Evolutionary conservation across 2,329 filamentous ascomycete species (phyloP).

Genomic region (Leptographium radiaticola): DNA sequence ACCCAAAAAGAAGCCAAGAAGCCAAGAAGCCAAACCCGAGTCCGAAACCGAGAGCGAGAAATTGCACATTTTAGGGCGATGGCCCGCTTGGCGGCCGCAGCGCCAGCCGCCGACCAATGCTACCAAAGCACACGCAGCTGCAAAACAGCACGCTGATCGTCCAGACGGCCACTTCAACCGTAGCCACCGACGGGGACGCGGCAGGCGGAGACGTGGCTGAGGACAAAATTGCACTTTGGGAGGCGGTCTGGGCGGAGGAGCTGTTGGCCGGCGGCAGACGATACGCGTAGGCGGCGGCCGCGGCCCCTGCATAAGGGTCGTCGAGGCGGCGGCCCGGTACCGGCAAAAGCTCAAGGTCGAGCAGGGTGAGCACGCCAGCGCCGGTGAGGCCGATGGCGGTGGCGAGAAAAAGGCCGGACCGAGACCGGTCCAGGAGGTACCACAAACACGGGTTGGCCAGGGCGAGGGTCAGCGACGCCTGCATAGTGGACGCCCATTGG

Average conservation of each 20-base stretch:
- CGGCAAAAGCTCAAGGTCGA: slow-evolving; percentile 69
- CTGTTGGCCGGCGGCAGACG: too few relatives aligned
- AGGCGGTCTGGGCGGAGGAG: too few relatives aligned
- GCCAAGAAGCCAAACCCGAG: too few relatives aligned
- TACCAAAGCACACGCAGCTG: slow-evolving; percentile 90
- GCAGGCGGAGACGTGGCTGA: too few relatives aligned
- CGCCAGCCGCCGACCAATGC: slow-evolving; percentile 72
- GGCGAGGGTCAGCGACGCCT: slow-evolving; percentile 78
- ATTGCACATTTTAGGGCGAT: too few relatives aligned
- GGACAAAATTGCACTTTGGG: too few relatives aligned
- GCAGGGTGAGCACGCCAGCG: slow-evolving; percentile 57
- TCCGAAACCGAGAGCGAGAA: too few relatives aligned
- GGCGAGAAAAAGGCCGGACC: slow-evolving; percentile 70
- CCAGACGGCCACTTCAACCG: slow-evolving; percentile 68
- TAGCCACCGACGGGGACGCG: slow-evolving; percentile 22
- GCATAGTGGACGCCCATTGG: slow-evolving; percentile 89
- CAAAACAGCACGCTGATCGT: slow-evolving; percentile 89
- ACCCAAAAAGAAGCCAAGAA: too few relatives aligned
- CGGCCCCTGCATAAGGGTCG: slow-evolving; percentile 14
- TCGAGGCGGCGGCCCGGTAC: slow-evolving; percentile 35
- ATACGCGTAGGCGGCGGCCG: too few relatives aligned
- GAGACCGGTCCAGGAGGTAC: slow-evolving; percentile 90
- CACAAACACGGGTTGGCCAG: slow-evolving; percentile 87
- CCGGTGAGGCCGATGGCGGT: slow-evolving; percentile 60
- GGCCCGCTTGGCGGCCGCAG: too few relatives aligned